A percentile compares a stretch with the other conserved stretches of the same genome.
These are phyloP conservation scores for Ophiocordyceps camponoti-floridani DNA, from an alignment of 2,329 filamentous ascomycete genomes.

Conservation along the genomic window DNA sequence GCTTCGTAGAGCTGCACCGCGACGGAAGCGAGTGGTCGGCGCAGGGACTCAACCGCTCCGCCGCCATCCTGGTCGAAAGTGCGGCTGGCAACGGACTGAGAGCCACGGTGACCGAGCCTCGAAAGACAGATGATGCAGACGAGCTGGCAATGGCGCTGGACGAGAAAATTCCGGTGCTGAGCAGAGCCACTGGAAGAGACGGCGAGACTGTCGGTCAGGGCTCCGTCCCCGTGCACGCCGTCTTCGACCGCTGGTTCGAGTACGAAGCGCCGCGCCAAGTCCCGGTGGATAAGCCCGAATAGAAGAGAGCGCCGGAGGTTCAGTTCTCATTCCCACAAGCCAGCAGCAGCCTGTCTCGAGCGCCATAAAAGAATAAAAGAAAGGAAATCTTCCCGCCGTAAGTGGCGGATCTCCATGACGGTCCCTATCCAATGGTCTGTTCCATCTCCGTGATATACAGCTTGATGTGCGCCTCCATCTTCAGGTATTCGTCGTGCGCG, in stretches of 20 bases:
- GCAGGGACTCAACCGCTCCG: slow-evolving; percentile 47
- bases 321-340: no score
- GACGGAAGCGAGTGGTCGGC: slow-evolving; percentile 58
- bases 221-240: slow-evolving; percentile 35
- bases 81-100: slow-evolving; percentile 26
- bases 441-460: slow-evolving; percentile 99
- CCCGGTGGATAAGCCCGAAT: background rate
- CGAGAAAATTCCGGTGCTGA: slow-evolving; percentile 43
- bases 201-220: slow-evolving; percentile 38
- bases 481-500: slow-evolving; percentile 86
- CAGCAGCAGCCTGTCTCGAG: no score
- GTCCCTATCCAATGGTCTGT: slow-evolving; percentile 43
- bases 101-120: slow-evolving; percentile 30
- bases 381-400: background rate
- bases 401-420: background rate
- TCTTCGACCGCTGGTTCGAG: slow-evolving; percentile 48
- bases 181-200: slow-evolving; percentile 31
- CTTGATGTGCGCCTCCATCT: slow-evolving; percentile 94
- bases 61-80: slow-evolving; percentile 45
- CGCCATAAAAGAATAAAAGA: no score
- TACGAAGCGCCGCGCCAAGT: background rate
- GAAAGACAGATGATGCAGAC: slow-evolving; percentile 9
- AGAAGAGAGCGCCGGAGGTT: background rate
- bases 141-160: slow-evolving; percentile 21
- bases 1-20: slow-evolving; percentile 46